A percentile compares a stretch with the other conserved stretches of the same genome.
These are phyloP conservation scores for Lepidopterella palustris DNA, from an alignment of 495 filamentous ascomycete genomes.

Conservation along the genomic window DNA sequence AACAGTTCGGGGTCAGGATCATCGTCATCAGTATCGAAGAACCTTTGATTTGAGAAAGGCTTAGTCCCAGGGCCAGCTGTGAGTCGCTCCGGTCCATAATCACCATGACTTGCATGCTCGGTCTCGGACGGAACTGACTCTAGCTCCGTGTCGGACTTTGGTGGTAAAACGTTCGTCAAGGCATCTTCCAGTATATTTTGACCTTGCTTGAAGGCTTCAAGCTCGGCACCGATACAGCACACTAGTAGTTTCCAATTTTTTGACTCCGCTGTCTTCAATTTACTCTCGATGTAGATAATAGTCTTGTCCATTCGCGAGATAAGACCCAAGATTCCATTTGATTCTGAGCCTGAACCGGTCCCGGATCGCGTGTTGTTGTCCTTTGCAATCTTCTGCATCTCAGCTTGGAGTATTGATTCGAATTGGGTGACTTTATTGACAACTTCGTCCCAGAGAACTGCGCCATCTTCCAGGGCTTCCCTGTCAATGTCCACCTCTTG, in stretches of 20 bases:
- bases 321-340: slow-evolving; percentile 31
- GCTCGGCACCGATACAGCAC: slow-evolving; percentile 80
- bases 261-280: slow-evolving; percentile 53
- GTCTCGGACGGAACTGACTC: background rate
- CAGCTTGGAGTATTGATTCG: slow-evolving; percentile 54
- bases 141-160: background rate
- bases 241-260: slow-evolving; percentile 82
- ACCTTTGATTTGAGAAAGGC: slow-evolving; percentile 8
- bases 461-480: slow-evolving; percentile 75
- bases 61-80: background rate
- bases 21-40: slow-evolving; percentile 29
- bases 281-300: slow-evolving; percentile 52
- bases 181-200: slow-evolving; percentile 54
- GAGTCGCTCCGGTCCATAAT: background rate
- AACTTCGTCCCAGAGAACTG: slow-evolving; percentile 68
- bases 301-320: slow-evolving; percentile 51
- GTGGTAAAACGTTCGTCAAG: slow-evolving; percentile 28
- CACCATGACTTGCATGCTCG: background rate
- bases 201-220: slow-evolving; percentile 74
- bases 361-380: slow-evolving; percentile 4
- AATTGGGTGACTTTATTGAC: slow-evolving; percentile 58
- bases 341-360: background rate
- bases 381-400: slow-evolving; percentile 41
- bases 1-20: slow-evolving; percentile 40
- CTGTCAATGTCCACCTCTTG: slow-evolving; percentile 60